Evolutionary conservation across 495 filamentous ascomycete genomes (phyloP).

Genomic region (Aspergillus baeticus): DNA sequence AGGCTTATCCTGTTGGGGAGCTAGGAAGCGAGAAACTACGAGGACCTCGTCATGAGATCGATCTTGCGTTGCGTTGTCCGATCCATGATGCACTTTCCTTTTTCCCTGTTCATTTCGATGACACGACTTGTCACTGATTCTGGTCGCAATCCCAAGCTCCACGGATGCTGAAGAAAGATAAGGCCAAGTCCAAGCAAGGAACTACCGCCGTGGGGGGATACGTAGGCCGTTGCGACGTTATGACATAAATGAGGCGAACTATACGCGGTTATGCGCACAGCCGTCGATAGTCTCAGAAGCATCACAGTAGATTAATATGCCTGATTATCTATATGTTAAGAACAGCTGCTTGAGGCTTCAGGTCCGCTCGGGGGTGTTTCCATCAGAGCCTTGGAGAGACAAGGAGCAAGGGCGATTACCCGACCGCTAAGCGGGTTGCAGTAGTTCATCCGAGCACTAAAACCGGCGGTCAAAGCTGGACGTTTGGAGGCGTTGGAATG

Average conservation of each 20-base stretch:
- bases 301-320: neutral
- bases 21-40: constrained; percentile 5
- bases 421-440: constrained; percentile 24
- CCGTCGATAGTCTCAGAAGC: neutral
- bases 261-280: neutral
- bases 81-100: neutral
- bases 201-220: neutral
- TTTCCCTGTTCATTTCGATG: neutral
- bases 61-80: neutral
- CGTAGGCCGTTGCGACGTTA: neutral
- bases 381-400: neutral
- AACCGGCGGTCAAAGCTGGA: constrained; percentile 26
- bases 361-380: neutral
- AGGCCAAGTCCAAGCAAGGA: neutral
- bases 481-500: constrained; percentile 28
- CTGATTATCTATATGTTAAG: neutral
- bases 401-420: constrained; percentile 9
- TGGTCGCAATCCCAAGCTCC: no score
- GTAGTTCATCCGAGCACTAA: constrained; percentile 25
- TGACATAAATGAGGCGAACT: neutral
- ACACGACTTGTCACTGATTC: neutral
- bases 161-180: neutral
- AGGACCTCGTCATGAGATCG: neutral
- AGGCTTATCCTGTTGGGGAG: constrained; percentile 4
- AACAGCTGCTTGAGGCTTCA: neutral